Percentiles rank a stretch among this genome's conserved stretches.
These are phyloP conservation scores for Teratosphaeria destructans DNA, from an alignment of 2,329 filamentous ascomycete species.

Conservation along the genomic window DNA sequence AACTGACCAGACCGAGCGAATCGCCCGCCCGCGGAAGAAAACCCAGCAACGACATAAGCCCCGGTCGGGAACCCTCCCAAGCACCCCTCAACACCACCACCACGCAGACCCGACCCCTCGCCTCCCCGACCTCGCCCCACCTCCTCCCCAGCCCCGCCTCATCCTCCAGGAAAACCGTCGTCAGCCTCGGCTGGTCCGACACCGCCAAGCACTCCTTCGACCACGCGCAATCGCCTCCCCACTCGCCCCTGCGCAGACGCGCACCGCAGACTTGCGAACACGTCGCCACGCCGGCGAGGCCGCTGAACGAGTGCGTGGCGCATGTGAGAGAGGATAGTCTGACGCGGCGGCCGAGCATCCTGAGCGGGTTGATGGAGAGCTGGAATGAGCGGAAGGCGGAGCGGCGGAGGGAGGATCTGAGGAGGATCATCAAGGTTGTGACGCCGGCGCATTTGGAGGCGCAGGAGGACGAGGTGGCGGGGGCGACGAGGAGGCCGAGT, in stretches of 20 bases:
- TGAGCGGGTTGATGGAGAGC: conserved; percentile 9
- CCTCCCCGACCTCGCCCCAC: conserved; percentile 7
- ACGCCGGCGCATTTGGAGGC: conserved; percentile 2
- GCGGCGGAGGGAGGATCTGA: conserved; percentile 23
- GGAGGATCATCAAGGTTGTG: conserved; percentile 23
- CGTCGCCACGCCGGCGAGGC: conserved; percentile 9
- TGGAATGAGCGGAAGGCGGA: conserved; percentile 17
- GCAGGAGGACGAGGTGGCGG: background rate
- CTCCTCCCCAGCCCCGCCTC: conserved; percentile 7
- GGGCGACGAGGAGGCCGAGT: background rate
- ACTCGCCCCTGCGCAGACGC: background rate
- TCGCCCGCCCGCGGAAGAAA: background rate
- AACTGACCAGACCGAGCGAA: conserved; percentile 6
- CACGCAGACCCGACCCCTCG: background rate
- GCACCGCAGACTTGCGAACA: conserved; percentile 3
- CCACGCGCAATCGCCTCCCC: conserved; percentile 6
- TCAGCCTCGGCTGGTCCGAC: conserved; percentile 18
- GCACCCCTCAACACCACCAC: background rate
- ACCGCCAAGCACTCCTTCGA: conserved; percentile 15
- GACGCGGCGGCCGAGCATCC: conserved; percentile 2
- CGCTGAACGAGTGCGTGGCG: conserved; percentile 11
- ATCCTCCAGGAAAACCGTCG: background rate
- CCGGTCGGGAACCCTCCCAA: background rate
- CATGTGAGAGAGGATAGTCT: conserved; percentile 3
- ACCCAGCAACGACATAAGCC: background rate